These are phyloP conservation scores for Hyphochytrium catenoides DNA, from an alignment of 352 stramenopile species.

Conservation along the genomic window DNA sequence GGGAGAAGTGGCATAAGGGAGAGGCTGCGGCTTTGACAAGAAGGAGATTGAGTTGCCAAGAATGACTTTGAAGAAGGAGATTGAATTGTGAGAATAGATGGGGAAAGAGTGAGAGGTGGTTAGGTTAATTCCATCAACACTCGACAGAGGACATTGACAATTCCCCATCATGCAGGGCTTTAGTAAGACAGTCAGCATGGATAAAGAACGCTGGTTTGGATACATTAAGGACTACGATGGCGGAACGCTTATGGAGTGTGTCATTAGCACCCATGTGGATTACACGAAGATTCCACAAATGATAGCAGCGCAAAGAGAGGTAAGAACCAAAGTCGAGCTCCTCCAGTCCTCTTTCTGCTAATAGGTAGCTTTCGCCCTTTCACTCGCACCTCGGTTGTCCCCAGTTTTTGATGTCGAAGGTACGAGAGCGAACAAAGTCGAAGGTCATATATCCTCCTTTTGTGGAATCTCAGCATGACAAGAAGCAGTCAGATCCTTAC, in stretches of 20 bases:
- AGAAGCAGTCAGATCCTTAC: too few relatives aligned
- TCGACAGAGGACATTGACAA: too few relatives aligned
- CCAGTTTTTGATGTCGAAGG: slow-evolving; percentile 13
- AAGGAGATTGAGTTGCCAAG: too few relatives aligned
- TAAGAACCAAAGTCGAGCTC: slow-evolving; percentile 18
- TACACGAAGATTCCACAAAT: slow-evolving; percentile 88
- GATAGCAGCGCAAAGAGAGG: slow-evolving; percentile 76
- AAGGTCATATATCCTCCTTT: slow-evolving; percentile 41
- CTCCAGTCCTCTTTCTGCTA: slow-evolving; percentile 1
- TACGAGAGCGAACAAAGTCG: slow-evolving; percentile 36
- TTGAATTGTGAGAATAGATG: too few relatives aligned
- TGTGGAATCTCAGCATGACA: slow-evolving; percentile 4
- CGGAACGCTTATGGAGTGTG: slow-evolving; percentile 97
- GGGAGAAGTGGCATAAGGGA: too few relatives aligned
- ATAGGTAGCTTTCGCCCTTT: background rate
- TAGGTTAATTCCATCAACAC: too few relatives aligned
- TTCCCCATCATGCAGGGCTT: too few relatives aligned
- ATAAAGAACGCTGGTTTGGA: slow-evolving; percentile 68
- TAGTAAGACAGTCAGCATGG: slow-evolving; percentile 60
- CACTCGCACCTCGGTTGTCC: background rate
- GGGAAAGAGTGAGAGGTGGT: too few relatives aligned
- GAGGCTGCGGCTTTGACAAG: too few relatives aligned
- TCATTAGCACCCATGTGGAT: slow-evolving; percentile 89
- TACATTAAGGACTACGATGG: slow-evolving; percentile 99
- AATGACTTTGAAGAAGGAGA: too few relatives aligned